phyloP scores from a whole-genome alignment of 2,329 filamentous ascomycete species.

The Penicillium sumatraense region DNA sequence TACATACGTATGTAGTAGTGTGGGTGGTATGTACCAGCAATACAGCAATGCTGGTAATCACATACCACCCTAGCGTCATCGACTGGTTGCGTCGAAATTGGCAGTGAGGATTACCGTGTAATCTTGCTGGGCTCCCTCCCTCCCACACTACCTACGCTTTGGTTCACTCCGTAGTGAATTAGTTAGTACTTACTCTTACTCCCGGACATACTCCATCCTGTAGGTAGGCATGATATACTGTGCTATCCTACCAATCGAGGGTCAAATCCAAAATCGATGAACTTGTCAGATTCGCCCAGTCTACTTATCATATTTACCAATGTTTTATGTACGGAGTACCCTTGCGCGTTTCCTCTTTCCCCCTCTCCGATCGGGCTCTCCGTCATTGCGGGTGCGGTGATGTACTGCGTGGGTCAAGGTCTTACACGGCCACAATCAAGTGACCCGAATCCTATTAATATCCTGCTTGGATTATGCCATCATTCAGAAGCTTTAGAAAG shows the following conservation, averaged over 20 bases:
- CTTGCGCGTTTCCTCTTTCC: neutral
- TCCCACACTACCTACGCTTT: too few species aligned
- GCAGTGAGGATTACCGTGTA: neutral
- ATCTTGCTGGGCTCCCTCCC: neutral
- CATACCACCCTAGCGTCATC: slow-evolving; percentile 3
- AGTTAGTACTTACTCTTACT: too few species aligned
- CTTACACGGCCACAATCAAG: slow-evolving; percentile 17
- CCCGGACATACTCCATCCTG: too few species aligned
- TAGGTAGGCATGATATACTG: neutral
- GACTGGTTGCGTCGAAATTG: slow-evolving; percentile 1
- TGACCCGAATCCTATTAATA: slow-evolving; percentile 6
- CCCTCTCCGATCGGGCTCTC: slow-evolving; percentile 6
- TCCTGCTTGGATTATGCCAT: neutral
- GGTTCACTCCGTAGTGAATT: too few species aligned
- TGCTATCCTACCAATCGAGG: neutral
- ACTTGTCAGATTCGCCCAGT: neutral
- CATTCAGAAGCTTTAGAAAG: neutral
- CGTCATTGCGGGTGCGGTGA: slow-evolving; percentile 22
- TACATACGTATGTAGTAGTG: neutral
- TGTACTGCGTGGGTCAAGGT: slow-evolving; percentile 23
- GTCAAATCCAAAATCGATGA: neutral
- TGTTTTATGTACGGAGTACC: neutral
- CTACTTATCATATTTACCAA: neutral
- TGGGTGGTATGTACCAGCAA: neutral
- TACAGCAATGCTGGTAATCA: neutral